Evolutionary conservation across 2,329 filamentous ascomycete genomes (phyloP).

Genomic region (Sporothrix sp.): DNA sequence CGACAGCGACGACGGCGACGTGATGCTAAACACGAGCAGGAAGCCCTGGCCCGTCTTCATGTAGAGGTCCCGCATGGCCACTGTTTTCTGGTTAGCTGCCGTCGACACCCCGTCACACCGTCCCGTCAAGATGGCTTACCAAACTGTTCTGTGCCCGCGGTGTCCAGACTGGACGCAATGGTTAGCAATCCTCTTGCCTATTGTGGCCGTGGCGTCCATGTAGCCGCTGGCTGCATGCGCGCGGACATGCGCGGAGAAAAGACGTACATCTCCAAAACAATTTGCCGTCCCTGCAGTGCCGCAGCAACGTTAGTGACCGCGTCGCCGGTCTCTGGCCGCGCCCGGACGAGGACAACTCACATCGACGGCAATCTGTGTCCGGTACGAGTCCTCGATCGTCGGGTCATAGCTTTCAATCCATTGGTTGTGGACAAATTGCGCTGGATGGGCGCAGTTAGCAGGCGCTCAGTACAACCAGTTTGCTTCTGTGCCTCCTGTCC

Average conservation of each 20-base stretch:
- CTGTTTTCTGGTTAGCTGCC: too few relatives aligned
- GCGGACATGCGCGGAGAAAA: too few relatives aligned
- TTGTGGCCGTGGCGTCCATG: too few relatives aligned
- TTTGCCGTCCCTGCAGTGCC: constrained; percentile 66
- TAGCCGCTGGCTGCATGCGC: too few relatives aligned
- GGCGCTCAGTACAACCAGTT: too few relatives aligned
- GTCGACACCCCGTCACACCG: too few relatives aligned
- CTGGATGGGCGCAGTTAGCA: constrained; percentile 33
- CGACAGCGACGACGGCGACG: constrained; percentile 69
- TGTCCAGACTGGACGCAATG: constrained; percentile 58
- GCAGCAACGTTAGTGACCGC: neutral
- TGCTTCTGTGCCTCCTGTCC: too few relatives aligned
- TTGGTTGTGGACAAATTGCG: constrained; percentile 88
- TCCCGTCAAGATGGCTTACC: too few relatives aligned
- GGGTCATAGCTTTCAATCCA: constrained; percentile 86
- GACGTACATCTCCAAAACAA: constrained; percentile 77
- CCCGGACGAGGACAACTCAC: constrained; percentile 43
- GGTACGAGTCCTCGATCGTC: constrained; percentile 69
- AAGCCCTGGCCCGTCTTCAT: constrained; percentile 93
- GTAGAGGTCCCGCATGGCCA: constrained; percentile 68
- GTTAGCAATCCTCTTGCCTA: neutral
- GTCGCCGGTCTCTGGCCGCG: neutral
- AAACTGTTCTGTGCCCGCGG: constrained; percentile 85
- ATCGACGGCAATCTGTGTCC: constrained; percentile 70
- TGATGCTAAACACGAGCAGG: constrained; percentile 85